Percentiles rank a stretch among this genome's conserved stretches.
phyloP scores from a whole-genome alignment of 352 stramenopile genomes.

The Pythium biforme region DNA sequence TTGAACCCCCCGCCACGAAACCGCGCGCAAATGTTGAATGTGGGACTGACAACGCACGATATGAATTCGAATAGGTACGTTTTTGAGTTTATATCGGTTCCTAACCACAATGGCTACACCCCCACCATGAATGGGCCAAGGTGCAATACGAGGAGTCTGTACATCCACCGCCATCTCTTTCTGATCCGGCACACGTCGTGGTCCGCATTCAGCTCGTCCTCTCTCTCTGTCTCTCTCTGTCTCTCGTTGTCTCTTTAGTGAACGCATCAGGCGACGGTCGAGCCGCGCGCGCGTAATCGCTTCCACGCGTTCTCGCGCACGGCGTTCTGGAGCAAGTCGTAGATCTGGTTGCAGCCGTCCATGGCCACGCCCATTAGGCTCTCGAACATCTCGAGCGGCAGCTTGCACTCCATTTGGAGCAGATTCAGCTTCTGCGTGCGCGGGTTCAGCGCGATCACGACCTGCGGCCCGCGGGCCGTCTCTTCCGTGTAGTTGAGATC shows the following conservation, averaged over 20 bases:
- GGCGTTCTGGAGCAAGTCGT: constrained; percentile 82
- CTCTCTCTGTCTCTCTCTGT: background rate
- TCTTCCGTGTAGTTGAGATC: constrained; percentile 92
- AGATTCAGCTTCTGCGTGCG: constrained; percentile 85
- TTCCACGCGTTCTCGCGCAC: constrained; percentile 86
- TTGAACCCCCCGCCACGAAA: background rate
- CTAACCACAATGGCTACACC: too few species aligned
- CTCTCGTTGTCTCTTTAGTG: background rate
- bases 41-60: background rate
- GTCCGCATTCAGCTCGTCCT: too few species aligned
- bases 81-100: too few species aligned
- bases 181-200: background rate
- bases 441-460: constrained; percentile 88
- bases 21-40: background rate
- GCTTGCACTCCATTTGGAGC: constrained; percentile 90
- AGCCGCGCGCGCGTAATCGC: constrained; percentile 56
- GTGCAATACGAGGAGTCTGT: too few species aligned
- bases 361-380: constrained; percentile 79
- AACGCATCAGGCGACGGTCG: constrained; percentile 39
- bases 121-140: too few species aligned
- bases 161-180: background rate
- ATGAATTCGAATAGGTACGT: background rate
- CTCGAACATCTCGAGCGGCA: constrained; percentile 88
- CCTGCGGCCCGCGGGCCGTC: constrained; percentile 79
- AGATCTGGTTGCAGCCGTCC: constrained; percentile 82